phyloP scores from a whole-genome alignment of 345 rosid species.

The thale cress (Arabidopsis thaliana) region TAIR10.1 NC_003070.9:20327001-20327500 shows the following conservation, averaged over 20 bases:
- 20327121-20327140: slow-evolving; percentile 1
- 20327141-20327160: not conserved
- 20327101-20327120: not conserved
- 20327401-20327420: slow-evolving; percentile 45
- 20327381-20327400: slow-evolving; percentile 17
- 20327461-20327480: slow-evolving; percentile 64
- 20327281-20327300: slow-evolving; percentile 16
- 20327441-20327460: slow-evolving; percentile 64
- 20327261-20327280: not conserved
- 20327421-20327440: slow-evolving; percentile 32
- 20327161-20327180: not conserved
- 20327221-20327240: slow-evolving; percentile 6
- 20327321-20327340: not conserved
- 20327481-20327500: slow-evolving; percentile 59
- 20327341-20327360: slow-evolving; percentile 44
- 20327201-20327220: not conserved
- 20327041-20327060: not conserved
- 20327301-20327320: not conserved
- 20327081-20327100: not conserved
- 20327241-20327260: not conserved
- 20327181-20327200: not conserved
- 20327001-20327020: not conserved
- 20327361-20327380: slow-evolving; percentile 44
- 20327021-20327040: slow-evolving; percentile 16
- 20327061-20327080: not conserved